Evolutionary conservation across 208 protist species (phyloP).

Genomic region (Crithidia expoeki): DNA sequence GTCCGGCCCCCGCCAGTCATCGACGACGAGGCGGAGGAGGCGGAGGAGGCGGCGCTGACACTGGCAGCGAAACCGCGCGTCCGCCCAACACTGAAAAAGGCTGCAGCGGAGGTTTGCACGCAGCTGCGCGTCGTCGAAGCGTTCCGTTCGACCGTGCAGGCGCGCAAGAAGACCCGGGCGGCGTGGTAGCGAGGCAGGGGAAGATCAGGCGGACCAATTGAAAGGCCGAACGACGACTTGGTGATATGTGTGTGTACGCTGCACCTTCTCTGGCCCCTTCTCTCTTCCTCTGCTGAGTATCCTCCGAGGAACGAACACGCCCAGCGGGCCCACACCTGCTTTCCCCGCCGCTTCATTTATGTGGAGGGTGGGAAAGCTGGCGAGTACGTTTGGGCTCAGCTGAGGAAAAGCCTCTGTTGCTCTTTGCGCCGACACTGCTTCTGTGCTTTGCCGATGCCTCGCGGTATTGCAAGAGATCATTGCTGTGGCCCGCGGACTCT

Average conservation of each 20-base stretch:
- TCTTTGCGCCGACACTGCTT: background rate
- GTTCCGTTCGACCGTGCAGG: slow-evolving; percentile 18
- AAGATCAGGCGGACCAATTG: background rate
- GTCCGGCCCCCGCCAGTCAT: slow-evolving; percentile 28
- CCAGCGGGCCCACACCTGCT: background rate
- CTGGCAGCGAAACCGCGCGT: slow-evolving; percentile 18
- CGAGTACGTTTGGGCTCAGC: no score
- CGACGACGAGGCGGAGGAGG: slow-evolving; percentile 25
- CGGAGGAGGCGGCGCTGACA: slow-evolving; percentile 23
- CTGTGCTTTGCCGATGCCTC: background rate
- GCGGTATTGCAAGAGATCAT: background rate
- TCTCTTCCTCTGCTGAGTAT: background rate
- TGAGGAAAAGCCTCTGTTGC: background rate
- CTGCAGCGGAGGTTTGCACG: slow-evolving; percentile 32
- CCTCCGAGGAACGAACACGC: no score
- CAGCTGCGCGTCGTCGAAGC: slow-evolving; percentile 44
- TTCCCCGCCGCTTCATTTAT: background rate
- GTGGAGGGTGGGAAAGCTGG: no score
- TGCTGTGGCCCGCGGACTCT: background rate
- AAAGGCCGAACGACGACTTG: background rate
- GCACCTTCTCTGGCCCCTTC: background rate
- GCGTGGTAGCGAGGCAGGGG: background rate
- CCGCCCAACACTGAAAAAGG: slow-evolving; percentile 35
- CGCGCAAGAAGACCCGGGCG: slow-evolving; percentile 9
- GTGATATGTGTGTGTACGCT: slow-evolving; percentile 3